Percentiles rank a stretch among this genome's conserved stretches.
Conservation (phyloP, 73 alveolate species). For the Halteria grandinella region DNA sequence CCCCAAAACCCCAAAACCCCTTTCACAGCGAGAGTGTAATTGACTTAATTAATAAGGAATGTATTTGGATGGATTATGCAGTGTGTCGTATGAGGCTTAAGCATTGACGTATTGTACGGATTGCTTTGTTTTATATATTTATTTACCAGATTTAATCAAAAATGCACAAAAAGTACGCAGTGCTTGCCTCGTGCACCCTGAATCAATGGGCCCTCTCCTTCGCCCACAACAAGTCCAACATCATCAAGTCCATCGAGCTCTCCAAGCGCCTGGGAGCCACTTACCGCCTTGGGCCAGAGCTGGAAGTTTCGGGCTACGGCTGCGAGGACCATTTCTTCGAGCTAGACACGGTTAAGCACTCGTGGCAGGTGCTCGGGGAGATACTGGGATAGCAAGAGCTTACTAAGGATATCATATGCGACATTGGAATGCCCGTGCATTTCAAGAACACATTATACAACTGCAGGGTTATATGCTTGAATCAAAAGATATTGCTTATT, state of each 20-base stretch:
- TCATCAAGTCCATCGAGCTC: constrained; percentile 74
- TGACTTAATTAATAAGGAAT: too few relatives aligned
- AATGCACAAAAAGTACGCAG: constrained; percentile 1
- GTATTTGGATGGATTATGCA: too few relatives aligned
- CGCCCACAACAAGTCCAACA: constrained; percentile 76
- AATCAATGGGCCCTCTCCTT: constrained; percentile 92
- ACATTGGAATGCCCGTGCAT: constrained; percentile 93
- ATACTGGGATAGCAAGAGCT: constrained; percentile 66
- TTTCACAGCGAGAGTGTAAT: too few relatives aligned
- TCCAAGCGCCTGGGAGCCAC: constrained; percentile 75
- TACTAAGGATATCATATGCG: constrained; percentile 75
- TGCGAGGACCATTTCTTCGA: constrained; percentile 95
- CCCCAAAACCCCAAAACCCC: too few relatives aligned
- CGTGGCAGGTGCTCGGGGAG: constrained; percentile 89
- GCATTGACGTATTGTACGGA: too few relatives aligned
- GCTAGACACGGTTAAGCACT: constrained; percentile 89
- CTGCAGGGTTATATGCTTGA: constrained; percentile 81
- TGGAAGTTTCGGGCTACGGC: constrained; percentile 91
- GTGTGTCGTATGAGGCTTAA: too few relatives aligned
- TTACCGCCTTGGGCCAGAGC: constrained; percentile 82
- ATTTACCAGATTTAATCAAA: too few relatives aligned
- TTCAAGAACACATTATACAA: constrained; percentile 83
- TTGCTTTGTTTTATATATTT: too few relatives aligned
- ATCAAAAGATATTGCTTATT: constrained; percentile 77
- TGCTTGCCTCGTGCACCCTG: constrained; percentile 74